Conservation (phyloP, 352 stramenopile species). For the Phytophthora chlamydospora region DNA sequence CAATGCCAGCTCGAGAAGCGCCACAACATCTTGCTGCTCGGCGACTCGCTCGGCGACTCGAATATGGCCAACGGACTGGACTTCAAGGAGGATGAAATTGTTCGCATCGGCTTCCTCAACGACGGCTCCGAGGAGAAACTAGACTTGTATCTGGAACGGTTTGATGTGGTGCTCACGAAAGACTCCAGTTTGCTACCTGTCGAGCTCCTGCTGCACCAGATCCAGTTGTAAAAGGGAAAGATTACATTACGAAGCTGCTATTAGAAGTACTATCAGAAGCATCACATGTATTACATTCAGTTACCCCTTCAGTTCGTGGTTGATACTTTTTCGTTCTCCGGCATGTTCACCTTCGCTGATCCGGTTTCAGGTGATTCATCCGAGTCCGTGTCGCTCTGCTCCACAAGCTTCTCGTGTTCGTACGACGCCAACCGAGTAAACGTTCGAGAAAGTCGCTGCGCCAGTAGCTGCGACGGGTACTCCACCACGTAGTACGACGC, state of each 20-base stretch:
- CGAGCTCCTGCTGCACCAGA: conserved; percentile 64
- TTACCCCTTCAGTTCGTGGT: conserved; percentile 1
- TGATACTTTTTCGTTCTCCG: conserved; percentile 3
- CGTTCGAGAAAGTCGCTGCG: conserved; percentile 9
- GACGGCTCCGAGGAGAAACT: conserved; percentile 59
- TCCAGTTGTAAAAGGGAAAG: conserved; percentile 33
- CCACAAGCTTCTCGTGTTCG: conserved; percentile 18
- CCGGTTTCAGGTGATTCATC: conserved; percentile 4
- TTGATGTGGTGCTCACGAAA: conserved; percentile 83
- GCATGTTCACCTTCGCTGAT: not conserved
- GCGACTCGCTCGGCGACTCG: conserved; percentile 73
- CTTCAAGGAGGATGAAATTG: conserved; percentile 62
- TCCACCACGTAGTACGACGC: conserved; percentile 44
- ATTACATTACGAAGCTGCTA: too few relatives aligned
- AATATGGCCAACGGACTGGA: conserved; percentile 73
- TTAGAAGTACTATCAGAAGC: too few relatives aligned
- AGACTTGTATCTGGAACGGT: conserved; percentile 62
- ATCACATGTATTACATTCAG: too few relatives aligned
- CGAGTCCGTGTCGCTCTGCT: conserved; percentile 19
- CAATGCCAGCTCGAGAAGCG: conserved; percentile 75
- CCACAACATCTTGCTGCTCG: conserved; percentile 76
- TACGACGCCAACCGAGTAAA: conserved; percentile 16
- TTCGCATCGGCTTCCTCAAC: conserved; percentile 79
- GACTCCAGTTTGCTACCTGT: conserved; percentile 69
- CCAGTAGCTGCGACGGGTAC: conserved; percentile 33